A percentile compares a stretch with the other conserved stretches of the same genome.
These are phyloP conservation scores for Mycena polygramma DNA, from an alignment of 768 basidiomycete species.

Conservation along the genomic window DNA sequence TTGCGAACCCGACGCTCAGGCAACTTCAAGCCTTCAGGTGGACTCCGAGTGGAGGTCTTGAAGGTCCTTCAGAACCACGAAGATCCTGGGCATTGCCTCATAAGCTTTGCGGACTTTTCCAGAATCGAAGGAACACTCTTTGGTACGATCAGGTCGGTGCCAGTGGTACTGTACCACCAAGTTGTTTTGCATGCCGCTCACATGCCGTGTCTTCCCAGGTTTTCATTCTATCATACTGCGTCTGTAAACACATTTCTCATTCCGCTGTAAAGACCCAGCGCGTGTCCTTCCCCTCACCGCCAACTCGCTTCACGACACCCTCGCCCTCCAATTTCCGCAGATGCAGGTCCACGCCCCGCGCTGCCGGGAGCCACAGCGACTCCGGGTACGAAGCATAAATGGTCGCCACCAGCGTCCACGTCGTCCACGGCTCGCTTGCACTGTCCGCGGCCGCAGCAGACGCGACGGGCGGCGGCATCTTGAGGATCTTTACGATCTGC, in stretches of 20 bases:
- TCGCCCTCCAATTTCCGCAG: slow-evolving; percentile 80
- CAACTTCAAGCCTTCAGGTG: too few relatives aligned
- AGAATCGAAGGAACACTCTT: too few relatives aligned
- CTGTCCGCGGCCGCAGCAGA: slow-evolving; percentile 7
- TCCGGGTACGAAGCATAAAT: slow-evolving; percentile 79
- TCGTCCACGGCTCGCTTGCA: slow-evolving; percentile 20
- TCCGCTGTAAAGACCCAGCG: slow-evolving; percentile 56
- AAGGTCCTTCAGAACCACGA: too few relatives aligned
- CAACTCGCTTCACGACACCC: slow-evolving; percentile 62
- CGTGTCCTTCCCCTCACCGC: slow-evolving; percentile 65
- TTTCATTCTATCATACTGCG: background rate
- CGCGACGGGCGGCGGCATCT: slow-evolving; percentile 47
- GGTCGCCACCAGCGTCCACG: slow-evolving; percentile 28
- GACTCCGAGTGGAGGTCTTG: too few relatives aligned
- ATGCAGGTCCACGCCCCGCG: slow-evolving; percentile 77
- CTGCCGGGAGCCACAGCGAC: slow-evolving; percentile 78
- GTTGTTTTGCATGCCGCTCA: too few relatives aligned
- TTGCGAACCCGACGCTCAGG: too few relatives aligned
- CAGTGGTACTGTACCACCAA: too few relatives aligned
- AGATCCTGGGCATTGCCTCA: too few relatives aligned
- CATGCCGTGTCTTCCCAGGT: too few relatives aligned
- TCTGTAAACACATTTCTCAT: background rate
- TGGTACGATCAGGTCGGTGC: too few relatives aligned
- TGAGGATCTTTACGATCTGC: slow-evolving; percentile 74
- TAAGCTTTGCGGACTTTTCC: too few relatives aligned